A percentile compares a stretch with the other conserved stretches of the same genome.
Evolutionary conservation across 306 rosid genomes (phyloP).

Genomic region (Casuarina cunninghamiana): DNA sequence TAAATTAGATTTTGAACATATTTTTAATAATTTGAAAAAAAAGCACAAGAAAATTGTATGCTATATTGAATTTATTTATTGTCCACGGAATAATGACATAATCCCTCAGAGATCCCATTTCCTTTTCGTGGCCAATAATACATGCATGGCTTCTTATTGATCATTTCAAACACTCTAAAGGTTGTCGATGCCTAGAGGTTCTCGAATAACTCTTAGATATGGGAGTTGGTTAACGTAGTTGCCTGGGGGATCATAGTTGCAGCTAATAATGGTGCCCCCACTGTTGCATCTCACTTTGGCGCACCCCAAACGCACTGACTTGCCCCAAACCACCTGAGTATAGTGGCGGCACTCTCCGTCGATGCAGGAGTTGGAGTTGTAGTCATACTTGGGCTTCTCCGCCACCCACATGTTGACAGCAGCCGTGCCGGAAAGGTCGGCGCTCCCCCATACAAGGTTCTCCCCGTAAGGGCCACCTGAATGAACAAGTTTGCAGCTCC

Average conservation of each 20-base stretch:
- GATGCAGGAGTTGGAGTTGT: slow-evolving; percentile 6
- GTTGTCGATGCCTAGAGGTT: not conserved
- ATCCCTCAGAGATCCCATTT: no score
- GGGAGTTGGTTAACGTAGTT: slow-evolving; percentile 10
- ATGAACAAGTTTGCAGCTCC: slow-evolving; percentile 28
- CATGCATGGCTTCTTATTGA: no score
- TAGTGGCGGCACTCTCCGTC: slow-evolving; percentile 28
- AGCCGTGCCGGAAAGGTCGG: not conserved
- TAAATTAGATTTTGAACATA: no score
- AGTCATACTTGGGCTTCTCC: slow-evolving; percentile 22
- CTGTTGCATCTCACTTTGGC: slow-evolving; percentile 17
- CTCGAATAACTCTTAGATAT: slow-evolving; percentile 2
- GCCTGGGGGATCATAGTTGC: slow-evolving; percentile 29
- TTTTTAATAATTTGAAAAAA: no score
- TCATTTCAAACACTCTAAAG: not conserved
- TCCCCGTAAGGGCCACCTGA: slow-evolving; percentile 45
- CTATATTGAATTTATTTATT: no score
- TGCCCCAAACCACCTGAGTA: slow-evolving; percentile 37
- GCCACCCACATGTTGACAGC: slow-evolving; percentile 37
- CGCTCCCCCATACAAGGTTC: slow-evolving; percentile 45
- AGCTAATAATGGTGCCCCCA: slow-evolving; percentile 8
- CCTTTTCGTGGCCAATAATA: no score
- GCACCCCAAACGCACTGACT: slow-evolving; percentile 18
- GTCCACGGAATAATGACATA: no score
- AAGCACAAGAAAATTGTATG: no score